These are phyloP conservation scores for Trifolium repens DNA, from an alignment of 306 rosid species.

Conservation along the genomic window DNA sequence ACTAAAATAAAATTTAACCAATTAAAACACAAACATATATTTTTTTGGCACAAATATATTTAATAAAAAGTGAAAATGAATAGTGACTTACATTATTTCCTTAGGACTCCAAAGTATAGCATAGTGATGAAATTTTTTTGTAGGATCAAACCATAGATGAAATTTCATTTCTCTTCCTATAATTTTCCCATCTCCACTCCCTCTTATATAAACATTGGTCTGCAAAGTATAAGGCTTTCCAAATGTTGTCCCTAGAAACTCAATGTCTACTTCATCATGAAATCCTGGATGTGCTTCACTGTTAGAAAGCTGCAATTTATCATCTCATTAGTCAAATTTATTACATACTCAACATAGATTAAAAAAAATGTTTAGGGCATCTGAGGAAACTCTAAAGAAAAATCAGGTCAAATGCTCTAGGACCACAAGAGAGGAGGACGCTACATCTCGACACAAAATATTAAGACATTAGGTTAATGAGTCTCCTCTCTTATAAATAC, in stretches of 20 bases:
- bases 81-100: constrained; percentile 74
- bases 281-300: constrained; percentile 92
- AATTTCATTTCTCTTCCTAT: constrained; percentile 98
- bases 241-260: constrained; percentile 93
- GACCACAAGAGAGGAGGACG: too few relatives aligned
- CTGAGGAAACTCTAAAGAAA: too few relatives aligned
- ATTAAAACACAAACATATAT: background rate
- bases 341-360: background rate
- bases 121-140: constrained; percentile 80
- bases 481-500: too few relatives aligned
- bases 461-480: too few relatives aligned
- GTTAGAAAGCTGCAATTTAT: constrained; percentile 79
- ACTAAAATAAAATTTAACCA: background rate
- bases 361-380: constrained; percentile 11
- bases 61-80: background rate
- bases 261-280: constrained; percentile 98
- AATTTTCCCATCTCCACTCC: constrained; percentile 87
- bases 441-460: too few relatives aligned
- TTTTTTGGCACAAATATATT: background rate
- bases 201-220: constrained; percentile 92
- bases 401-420: too few relatives aligned
- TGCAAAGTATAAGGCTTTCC: constrained; percentile 95
- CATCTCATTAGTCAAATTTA: constrained; percentile 13
- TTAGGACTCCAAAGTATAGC: constrained; percentile 88
- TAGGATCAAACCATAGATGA: constrained; percentile 96